Base-by-base conservation (phyloP, 139 green algal species). In the Micractinium conductrix region DNA sequence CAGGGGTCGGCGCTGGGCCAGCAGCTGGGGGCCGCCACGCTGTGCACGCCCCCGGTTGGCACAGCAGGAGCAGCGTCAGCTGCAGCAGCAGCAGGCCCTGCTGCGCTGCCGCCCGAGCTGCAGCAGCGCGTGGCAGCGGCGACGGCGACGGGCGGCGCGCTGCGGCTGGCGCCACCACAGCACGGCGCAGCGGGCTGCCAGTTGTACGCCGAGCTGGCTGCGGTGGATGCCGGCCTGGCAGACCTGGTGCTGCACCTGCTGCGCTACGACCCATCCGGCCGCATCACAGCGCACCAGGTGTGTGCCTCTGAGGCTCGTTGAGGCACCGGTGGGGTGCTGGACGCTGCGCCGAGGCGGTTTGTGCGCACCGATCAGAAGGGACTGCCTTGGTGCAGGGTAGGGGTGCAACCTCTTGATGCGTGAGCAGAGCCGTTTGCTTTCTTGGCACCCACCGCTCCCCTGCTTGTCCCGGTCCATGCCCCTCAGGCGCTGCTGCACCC, bases 201-300 rank as follows among this genome's bases (percentile, higher is more conserved):
- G 76, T 21, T 84, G 79, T 40, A 48, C 28, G 79, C 63, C 53
- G 83, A 83, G 76, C 75, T 92, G 74, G 78, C 42, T 0, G 62
- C 30, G 37, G 68, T 92, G 35, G 86, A 92, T 37, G 78, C 48
- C 10, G 17, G 22, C 1, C 78, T 92, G 62, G 84, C 86, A 35
- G 76, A 81, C 37, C 67, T 92, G 17, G 84, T 91, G 37, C 24
- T 71, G 79, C 14, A 38, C n/a, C 65, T 92, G 88, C 84, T 92
- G 78, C 6, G 22, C 12, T 88, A 84, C 8, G 78, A 91, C 58
- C 88, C 86, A 14, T 48, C 70, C 5, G 22, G 74, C 26, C 83
- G 88, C 42, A 45, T 83, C 22, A 86, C 80, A 2, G 87, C 86
- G 7, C 50, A 65, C 48, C 62, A 81, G 67, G 88, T 79, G 65